These are phyloP conservation scores for Septoria linicola DNA, from an alignment of 2,329 filamentous ascomycete species.

Conservation along the genomic window DNA sequence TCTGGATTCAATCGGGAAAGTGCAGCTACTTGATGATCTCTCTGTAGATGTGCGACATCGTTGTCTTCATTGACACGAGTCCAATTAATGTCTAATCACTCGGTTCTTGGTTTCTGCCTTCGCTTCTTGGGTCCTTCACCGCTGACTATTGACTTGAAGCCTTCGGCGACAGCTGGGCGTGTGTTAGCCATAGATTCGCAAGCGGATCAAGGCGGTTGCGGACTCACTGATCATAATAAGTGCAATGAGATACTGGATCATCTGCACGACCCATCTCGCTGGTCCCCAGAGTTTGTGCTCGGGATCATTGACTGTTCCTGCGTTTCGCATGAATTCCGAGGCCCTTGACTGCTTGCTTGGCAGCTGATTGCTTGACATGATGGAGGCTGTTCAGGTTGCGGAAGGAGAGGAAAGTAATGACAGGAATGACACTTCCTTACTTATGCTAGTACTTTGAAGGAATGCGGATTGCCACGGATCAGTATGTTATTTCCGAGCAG, in stretches of 20 bases:
- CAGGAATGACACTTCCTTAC: too few relatives aligned
- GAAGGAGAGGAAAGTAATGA: too few relatives aligned
- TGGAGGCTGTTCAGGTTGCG: too few relatives aligned
- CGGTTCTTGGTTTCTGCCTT: constrained; percentile 2
- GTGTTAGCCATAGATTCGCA: constrained; percentile 2
- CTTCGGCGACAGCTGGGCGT: constrained; percentile 25
- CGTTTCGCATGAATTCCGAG: constrained; percentile 29
- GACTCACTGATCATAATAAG: constrained; percentile 29
- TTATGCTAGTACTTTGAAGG: not conserved
- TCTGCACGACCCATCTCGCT: constrained; percentile 29
- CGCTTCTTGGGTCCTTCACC: constrained; percentile 20
- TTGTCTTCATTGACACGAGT: not conserved
- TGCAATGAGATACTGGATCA: constrained; percentile 32
- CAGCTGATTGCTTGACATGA: constrained; percentile 11
- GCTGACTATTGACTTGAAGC: constrained; percentile 27
- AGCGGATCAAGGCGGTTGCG: not conserved
- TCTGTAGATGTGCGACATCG: too few relatives aligned
- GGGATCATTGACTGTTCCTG: constrained; percentile 30
- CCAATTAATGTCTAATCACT: not conserved
- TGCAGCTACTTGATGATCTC: constrained; percentile 7
- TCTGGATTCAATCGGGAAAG: constrained; percentile 14
- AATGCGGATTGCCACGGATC: constrained; percentile 1
- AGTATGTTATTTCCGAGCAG: too few relatives aligned
- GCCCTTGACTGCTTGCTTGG: constrained; percentile 22
- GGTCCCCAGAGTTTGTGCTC: constrained; percentile 31